Conservation (phyloP, 2,329 filamentous ascomycete species). For the Fusarium sp. region DNA sequence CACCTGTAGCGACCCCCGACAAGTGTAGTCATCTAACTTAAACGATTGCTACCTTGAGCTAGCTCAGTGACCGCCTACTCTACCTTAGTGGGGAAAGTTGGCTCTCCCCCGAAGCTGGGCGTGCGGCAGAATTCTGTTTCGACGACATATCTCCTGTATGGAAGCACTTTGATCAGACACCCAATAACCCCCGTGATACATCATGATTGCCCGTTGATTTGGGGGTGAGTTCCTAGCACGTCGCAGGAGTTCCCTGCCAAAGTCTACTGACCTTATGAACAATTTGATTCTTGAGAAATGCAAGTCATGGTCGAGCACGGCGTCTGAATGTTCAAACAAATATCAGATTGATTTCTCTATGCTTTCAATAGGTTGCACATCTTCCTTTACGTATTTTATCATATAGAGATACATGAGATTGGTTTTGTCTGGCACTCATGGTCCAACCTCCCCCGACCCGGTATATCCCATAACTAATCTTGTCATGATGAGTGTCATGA, state of each 20-base stretch:
- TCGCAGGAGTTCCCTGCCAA: background rate
- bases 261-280: background rate
- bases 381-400: constrained; percentile 9
- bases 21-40: background rate
- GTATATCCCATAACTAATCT: background rate
- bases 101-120: background rate
- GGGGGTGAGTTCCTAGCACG: background rate
- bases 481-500: constrained; percentile 5
- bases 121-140: background rate
- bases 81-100: background rate
- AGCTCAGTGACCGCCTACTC: background rate
- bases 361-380: constrained; percentile 3
- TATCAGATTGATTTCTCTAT: constrained; percentile 15
- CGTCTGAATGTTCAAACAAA: constrained; percentile 11
- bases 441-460: constrained; percentile 7
- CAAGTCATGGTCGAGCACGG: background rate
- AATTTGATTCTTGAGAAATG: background rate
- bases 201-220: background rate
- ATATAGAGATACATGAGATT: constrained; percentile 20
- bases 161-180: background rate
- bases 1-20: background rate
- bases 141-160: background rate
- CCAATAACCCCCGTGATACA: background rate
- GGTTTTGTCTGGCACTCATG: constrained; percentile 12
- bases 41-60: background rate